These are phyloP conservation scores for Seiridium cupressi DNA, from an alignment of 2,329 filamentous ascomycete species.

Conservation along the genomic window DNA sequence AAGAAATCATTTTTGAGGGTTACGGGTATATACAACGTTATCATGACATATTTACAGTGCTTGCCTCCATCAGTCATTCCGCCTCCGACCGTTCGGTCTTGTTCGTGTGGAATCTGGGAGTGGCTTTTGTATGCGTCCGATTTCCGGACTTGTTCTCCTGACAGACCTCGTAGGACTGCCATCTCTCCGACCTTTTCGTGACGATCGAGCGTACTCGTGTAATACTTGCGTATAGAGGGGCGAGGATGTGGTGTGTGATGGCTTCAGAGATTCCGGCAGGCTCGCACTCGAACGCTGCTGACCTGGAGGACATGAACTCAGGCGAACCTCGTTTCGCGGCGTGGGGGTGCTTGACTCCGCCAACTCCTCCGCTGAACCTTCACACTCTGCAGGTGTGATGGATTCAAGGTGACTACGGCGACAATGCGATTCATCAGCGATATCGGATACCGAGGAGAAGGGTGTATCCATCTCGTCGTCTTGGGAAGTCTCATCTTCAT, in stretches of 20 bases:
- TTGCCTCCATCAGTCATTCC: slow-evolving; percentile 30
- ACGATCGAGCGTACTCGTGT: slow-evolving; percentile 19
- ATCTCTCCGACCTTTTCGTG: slow-evolving; percentile 29
- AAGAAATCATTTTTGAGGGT: not conserved
- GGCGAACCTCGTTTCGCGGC: slow-evolving; percentile 34
- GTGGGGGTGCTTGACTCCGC: slow-evolving; percentile 42
- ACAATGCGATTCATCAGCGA: slow-evolving; percentile 29
- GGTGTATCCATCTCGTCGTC: slow-evolving; percentile 40
- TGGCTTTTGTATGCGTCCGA: slow-evolving; percentile 48
- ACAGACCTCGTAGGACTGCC: slow-evolving; percentile 30
- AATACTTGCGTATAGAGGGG: slow-evolving; percentile 16
- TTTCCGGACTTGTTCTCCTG: slow-evolving; percentile 44
- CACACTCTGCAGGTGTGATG: slow-evolving; percentile 17
- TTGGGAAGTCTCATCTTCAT: slow-evolving; percentile 38
- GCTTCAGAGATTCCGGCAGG: not conserved
- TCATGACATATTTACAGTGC: slow-evolving; percentile 32
- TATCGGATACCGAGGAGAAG: slow-evolving; percentile 44
- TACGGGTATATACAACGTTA: slow-evolving; percentile 22
- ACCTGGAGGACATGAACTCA: slow-evolving; percentile 27
- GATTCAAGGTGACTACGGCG: slow-evolving; percentile 8
- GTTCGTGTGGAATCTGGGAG: slow-evolving; percentile 37
- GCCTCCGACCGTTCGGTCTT: slow-evolving; percentile 38
- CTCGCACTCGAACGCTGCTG: not conserved
- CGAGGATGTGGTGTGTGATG: slow-evolving; percentile 22
- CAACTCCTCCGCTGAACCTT: slow-evolving; percentile 22